These are phyloP conservation scores for Arctostaphylos glauca DNA, from an alignment of 148 eudicot genomes.

Conservation along the genomic window DNA sequence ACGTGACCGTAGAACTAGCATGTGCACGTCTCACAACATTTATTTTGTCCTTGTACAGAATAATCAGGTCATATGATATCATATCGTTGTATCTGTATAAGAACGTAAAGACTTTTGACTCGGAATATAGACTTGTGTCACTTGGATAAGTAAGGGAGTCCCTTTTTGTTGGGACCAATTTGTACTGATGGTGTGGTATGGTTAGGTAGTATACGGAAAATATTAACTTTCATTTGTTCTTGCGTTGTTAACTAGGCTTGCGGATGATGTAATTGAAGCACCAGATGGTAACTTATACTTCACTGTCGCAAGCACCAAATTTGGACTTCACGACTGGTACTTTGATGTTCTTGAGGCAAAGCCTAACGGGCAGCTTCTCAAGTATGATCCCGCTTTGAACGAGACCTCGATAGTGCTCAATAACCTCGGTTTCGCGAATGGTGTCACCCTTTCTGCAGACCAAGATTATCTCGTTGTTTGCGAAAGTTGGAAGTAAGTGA, in stretches of 20 bases:
- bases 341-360: conserved; percentile 68
- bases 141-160: not conserved
- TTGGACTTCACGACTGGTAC: conserved; percentile 47
- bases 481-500: conserved; percentile 64
- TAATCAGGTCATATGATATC: not conserved
- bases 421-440: conserved; percentile 65
- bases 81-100: not conserved
- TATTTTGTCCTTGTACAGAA: not conserved
- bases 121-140: not conserved
- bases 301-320: conserved; percentile 76
- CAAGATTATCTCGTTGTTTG: conserved; percentile 67
- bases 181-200: too few species aligned
- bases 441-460: conserved; percentile 63
- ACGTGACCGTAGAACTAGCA: not conserved
- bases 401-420: conserved; percentile 47
- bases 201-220: too few species aligned
- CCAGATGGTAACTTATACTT: conserved; percentile 75
- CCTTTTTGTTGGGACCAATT: not conserved
- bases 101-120: not conserved
- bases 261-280: conserved; percentile 83
- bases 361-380: conserved; percentile 74
- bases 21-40: not conserved
- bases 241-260: conserved; percentile 41
- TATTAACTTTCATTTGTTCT: not conserved
- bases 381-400: conserved; percentile 46